Evolutionary conservation across 345 rosid genomes (phyloP).

Genomic region (Pistacia atlantica): DNA sequence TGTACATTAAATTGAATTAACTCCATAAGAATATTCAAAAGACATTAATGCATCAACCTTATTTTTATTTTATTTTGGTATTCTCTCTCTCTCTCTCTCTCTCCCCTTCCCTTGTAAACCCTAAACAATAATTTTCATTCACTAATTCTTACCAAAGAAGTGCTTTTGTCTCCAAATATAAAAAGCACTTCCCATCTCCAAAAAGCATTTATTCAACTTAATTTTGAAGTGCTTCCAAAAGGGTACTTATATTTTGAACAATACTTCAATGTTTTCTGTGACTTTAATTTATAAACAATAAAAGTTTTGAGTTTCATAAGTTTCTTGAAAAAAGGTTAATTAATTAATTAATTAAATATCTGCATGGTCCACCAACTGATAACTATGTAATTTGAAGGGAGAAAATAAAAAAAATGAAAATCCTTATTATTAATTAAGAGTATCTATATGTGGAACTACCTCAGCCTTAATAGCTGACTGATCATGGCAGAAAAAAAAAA

Average conservation of each 20-base stretch:
- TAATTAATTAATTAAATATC: no score
- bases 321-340: background rate
- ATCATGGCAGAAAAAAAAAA: background rate
- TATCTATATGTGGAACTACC: no score
- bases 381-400: background rate
- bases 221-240: no score
- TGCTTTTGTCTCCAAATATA: background rate
- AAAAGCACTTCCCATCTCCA: background rate
- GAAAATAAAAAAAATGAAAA: background rate
- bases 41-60: background rate
- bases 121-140: background rate
- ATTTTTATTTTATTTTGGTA: background rate
- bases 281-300: no score
- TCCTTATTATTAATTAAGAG: no score
- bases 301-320: background rate
- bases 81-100: no score
- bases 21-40: background rate
- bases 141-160: background rate
- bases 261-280: no score
- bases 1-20: background rate
- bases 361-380: background rate
- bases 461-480: background rate
- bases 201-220: background rate
- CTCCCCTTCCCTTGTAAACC: background rate
- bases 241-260: no score